Conservation (phyloP, 768 basidiomycete genomes). For the Infundibulicybe gibba region DNA sequence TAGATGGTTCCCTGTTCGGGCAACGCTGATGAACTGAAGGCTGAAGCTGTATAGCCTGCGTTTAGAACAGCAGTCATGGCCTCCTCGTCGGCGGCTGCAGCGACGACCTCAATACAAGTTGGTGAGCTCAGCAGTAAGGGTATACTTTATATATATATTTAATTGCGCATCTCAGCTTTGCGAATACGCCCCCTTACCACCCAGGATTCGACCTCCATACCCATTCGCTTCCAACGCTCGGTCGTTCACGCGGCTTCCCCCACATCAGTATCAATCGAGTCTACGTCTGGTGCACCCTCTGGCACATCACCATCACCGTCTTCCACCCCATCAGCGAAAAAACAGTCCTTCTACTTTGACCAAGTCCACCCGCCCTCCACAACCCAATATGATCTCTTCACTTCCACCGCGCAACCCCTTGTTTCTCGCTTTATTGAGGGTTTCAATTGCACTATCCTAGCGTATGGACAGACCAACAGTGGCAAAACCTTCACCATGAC, state of each 20-base stretch:
- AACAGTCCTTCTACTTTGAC: conserved; percentile 89
- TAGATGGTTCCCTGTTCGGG: too few relatives aligned
- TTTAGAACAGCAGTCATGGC: conserved; percentile 73
- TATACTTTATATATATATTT: background rate
- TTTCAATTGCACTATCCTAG: conserved; percentile 96
- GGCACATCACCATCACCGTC: conserved; percentile 41
- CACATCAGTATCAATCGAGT: conserved; percentile 80
- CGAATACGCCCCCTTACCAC: conserved; percentile 86
- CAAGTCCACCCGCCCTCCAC: conserved; percentile 86
- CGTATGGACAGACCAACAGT: conserved; percentile 95
- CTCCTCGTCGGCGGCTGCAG: conserved; percentile 63
- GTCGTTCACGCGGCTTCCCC: conserved; percentile 79
- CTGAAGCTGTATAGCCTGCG: too few relatives aligned
- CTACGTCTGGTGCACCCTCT: conserved; percentile 48
- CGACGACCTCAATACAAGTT: conserved; percentile 91
- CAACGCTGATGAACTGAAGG: too few relatives aligned
- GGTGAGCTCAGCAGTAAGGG: conserved; percentile 59
- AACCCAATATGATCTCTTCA: conserved; percentile 84
- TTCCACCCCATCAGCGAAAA: conserved; percentile 55
- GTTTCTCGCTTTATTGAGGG: conserved; percentile 87
- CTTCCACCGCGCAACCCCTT: conserved; percentile 79
- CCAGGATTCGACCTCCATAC: conserved; percentile 83
- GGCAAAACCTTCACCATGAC: too few relatives aligned
- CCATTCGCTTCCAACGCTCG: conserved; percentile 89
- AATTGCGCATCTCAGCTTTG: conserved; percentile 50